Evolutionary conservation across 805 yeast species (phyloP), one percentile per base, ranked within the genome.

Genomic region (Sugiyamaella marilandica): DNA sequence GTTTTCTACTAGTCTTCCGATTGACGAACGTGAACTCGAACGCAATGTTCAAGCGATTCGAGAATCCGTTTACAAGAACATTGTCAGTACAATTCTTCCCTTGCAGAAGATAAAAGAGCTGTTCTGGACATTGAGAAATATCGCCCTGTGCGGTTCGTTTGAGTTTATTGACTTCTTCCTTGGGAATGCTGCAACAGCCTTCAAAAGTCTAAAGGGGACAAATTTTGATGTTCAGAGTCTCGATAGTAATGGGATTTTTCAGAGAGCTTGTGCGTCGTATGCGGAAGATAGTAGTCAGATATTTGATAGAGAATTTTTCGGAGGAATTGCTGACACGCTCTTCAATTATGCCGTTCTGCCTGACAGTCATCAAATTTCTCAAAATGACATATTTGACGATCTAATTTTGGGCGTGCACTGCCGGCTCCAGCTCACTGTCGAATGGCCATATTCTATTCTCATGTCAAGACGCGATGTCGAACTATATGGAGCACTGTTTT

Each of bases 391-490:
- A 19, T 59, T 62, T 41, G 57, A 59, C n/a, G 63, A 62, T 24
- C 34, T 62, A 5, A 24, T 52, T 29, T 43, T 53, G 9, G 53
- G 56, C 2, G 32, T 51, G 29, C 50, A 56, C 26, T 51, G 54
- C 43, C 41, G 37, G 34, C 49, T 61, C 21, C 10, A 18, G 4
- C 36, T 60, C 31, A 36, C 47, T 5, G 50, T 60, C 16, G 49
- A 57, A n/a, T 62, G 64, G 63, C 65, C 64, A 5, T 52, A 49
- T n/a, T 48, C 50, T 13, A 54, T 60, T n/a, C 44, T 61, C 26
- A 46, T 55, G 5, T 45, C 56, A 7, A 41, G 39, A 9, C 24
- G 41, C 4, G 52, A 49, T 18, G 2, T 44, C 45, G 35, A 37
- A 24, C 8, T 51, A 35, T 47, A 60, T 37, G 46, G 52, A 11